Percentiles rank a stretch among this genome's conserved stretches.
phyloP scores from a whole-genome alignment of 768 basidiomycete species.

The Hortiboletus campestris region DNA sequence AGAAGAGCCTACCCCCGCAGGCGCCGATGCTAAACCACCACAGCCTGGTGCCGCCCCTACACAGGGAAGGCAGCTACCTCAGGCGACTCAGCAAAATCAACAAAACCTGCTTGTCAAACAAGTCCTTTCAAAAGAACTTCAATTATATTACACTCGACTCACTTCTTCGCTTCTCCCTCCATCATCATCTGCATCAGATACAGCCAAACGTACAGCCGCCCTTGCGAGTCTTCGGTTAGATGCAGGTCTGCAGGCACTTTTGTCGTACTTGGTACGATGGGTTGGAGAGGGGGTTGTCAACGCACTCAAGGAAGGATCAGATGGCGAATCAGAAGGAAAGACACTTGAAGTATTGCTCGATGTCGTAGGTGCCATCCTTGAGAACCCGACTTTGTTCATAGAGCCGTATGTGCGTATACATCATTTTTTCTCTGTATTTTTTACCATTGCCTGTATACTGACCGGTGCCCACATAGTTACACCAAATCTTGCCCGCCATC shows the following conservation, averaged over 20 bases:
- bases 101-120: slow-evolving; percentile 85
- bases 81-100: slow-evolving; percentile 46
- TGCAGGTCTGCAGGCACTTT: slow-evolving; percentile 84
- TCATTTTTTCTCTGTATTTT: neutral
- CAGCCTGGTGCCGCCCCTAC: slow-evolving; percentile 24
- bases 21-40: slow-evolving; percentile 29
- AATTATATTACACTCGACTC: slow-evolving; percentile 91
- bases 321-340: slow-evolving; percentile 64
- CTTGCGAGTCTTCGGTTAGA: slow-evolving; percentile 86
- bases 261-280: slow-evolving; percentile 96
- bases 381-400: slow-evolving; percentile 86
- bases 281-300: slow-evolving; percentile 82
- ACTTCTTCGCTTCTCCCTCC: slow-evolving; percentile 69
- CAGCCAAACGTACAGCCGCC: slow-evolving; percentile 80
- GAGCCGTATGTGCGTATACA: slow-evolving; percentile 86
- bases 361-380: slow-evolving; percentile 79
- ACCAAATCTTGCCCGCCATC: slow-evolving; percentile 92
- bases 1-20: slow-evolving; percentile 39
- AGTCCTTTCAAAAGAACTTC: slow-evolving; percentile 88
- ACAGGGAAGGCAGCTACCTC: slow-evolving; percentile 27
- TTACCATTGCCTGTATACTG: neutral
- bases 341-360: slow-evolving; percentile 81
- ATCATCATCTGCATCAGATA: slow-evolving; percentile 41
- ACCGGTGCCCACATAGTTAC: slow-evolving; percentile 55
- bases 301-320: slow-evolving; percentile 47